Base-by-base conservation (phyloP, 305 asterid genomes). In the Rubia peregrina region DNA sequence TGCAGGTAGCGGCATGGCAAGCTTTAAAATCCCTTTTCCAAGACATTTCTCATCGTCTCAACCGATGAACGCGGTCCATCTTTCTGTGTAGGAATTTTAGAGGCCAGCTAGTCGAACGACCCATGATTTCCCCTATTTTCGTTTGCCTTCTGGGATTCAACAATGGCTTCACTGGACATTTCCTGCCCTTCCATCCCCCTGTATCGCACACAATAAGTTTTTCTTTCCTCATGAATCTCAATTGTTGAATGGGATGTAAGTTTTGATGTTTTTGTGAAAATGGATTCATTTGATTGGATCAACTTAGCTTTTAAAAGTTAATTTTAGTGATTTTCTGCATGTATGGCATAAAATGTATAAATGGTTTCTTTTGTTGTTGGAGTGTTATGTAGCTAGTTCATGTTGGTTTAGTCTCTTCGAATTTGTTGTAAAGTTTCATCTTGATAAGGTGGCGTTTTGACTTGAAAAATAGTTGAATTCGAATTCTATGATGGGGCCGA, bases 101-200 rank as follows among this genome's bases (percentile, higher is more conserved):
- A 60, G 57, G 51, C 74, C 65, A 43, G 14, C 69, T 41, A 42
- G 56, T 65, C 36, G 11, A 64, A 63, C 43, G 40, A 41, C 73
- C 68, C 76, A 24, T 71, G 70, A 67, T 26, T 21, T 30, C 42
- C 5, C 24, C 49, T 38, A 12, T 11, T 51, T 57, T 49, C 2
- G 11, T 19, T 13, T 67, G 24, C 8, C 40, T 7, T 10, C n/a
- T 46, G 7, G 22, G 41, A 11, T 30, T 55, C n/a, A 48, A 22
- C 21, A 62, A 91, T 91, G 97, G 90, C 93, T 72, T 83, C 97
- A 42, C 72, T 91, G 67, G 82, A 82, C 74, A 68, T 91, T 75
- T 88, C 95, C 73, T 85, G 87, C 85, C 82, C 95, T 11, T 81
- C 95, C 65, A 81, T 86, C 33, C 62, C 90, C 70, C 79, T 86